phyloP scores from a whole-genome alignment of 257 asterid species.

The Gentiana macrophylla region DNA sequence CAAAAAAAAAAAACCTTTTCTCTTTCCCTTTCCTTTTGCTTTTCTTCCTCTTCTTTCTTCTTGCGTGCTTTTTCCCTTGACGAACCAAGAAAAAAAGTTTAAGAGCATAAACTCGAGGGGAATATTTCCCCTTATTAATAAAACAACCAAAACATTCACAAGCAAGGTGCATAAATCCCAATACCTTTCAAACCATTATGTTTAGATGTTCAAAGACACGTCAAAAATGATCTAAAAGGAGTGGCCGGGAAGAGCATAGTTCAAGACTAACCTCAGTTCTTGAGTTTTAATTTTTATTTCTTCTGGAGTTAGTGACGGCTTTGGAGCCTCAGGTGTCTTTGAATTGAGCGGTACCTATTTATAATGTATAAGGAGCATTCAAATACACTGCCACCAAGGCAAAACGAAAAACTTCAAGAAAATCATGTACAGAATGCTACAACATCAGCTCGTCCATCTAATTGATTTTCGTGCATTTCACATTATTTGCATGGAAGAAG shows the following conservation, averaged over 20 bases:
- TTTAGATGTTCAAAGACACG: too few relatives aligned
- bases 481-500: too few relatives aligned
- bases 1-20: constrained; percentile 50
- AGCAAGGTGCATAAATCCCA: neutral
- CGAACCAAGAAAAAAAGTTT: constrained; percentile 6
- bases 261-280: constrained; percentile 51
- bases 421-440: neutral
- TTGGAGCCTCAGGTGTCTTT: constrained; percentile 50
- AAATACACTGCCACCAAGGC: neutral
- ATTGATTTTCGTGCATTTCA: too few relatives aligned
- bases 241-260: neutral
- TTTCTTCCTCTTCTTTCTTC: constrained; percentile 97
- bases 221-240: constrained; percentile 1
- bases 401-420: neutral
- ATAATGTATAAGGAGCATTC: constrained; percentile 5
- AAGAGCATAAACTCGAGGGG: neutral
- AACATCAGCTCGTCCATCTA: neutral
- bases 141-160: too few relatives aligned
- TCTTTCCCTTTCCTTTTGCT: constrained; percentile 69
- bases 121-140: too few relatives aligned
- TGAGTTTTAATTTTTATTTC: constrained; percentile 59
- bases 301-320: constrained; percentile 72
- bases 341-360: constrained; percentile 56
- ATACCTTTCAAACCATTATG: too few relatives aligned
- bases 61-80: constrained; percentile 83